Evolutionary conservation across 1,139 yeast species (phyloP).

Genomic region (Dujonia santamariae): DNA sequence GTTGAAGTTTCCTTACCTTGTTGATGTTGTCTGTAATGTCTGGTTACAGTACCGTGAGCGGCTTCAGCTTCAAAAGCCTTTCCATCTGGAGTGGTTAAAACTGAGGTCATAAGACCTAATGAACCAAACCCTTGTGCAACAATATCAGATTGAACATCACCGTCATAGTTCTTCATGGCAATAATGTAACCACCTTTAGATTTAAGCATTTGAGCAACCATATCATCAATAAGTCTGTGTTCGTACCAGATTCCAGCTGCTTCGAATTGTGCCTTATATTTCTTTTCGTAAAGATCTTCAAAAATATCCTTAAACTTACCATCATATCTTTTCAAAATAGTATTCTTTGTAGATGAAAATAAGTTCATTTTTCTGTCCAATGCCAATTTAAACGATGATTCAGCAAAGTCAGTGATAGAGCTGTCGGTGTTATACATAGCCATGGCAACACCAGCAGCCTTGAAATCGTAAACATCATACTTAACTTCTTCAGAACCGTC

Average conservation of each 20-base stretch:
- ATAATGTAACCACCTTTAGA: slow-evolving; percentile 91
- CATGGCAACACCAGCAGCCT: slow-evolving; percentile 80
- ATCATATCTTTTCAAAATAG: slow-evolving; percentile 88
- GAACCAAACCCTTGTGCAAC: slow-evolving; percentile 99
- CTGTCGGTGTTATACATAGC: slow-evolving; percentile 96
- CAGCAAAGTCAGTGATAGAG: slow-evolving; percentile 87
- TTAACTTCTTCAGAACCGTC: slow-evolving; percentile 59
- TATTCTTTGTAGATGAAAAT: slow-evolving; percentile 88
- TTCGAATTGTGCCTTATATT: slow-evolving; percentile 72
- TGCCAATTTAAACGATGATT: slow-evolving; percentile 87
- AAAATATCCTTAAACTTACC: slow-evolving; percentile 94
- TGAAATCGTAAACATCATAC: slow-evolving; percentile 67
- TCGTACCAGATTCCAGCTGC: slow-evolving; percentile 85
- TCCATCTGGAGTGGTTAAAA: slow-evolving; percentile 91
- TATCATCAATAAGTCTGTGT: slow-evolving; percentile 94
- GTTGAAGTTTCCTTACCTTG: slow-evolving; percentile 78
- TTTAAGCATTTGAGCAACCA: slow-evolving; percentile 98
- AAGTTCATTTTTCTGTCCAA: slow-evolving; percentile 72
- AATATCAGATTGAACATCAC: slow-evolving; percentile 95
- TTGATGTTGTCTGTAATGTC: slow-evolving; percentile 33
- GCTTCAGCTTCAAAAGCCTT: slow-evolving; percentile 78
- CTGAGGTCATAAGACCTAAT: slow-evolving; percentile 94
- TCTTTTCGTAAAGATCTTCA: slow-evolving; percentile 70
- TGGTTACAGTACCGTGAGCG: slow-evolving; percentile 32
- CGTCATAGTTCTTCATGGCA: slow-evolving; percentile 96